phyloP scores from a whole-genome alignment of 2,329 filamentous ascomycete genomes.

The Annulohypoxylon truncatum region DNA sequence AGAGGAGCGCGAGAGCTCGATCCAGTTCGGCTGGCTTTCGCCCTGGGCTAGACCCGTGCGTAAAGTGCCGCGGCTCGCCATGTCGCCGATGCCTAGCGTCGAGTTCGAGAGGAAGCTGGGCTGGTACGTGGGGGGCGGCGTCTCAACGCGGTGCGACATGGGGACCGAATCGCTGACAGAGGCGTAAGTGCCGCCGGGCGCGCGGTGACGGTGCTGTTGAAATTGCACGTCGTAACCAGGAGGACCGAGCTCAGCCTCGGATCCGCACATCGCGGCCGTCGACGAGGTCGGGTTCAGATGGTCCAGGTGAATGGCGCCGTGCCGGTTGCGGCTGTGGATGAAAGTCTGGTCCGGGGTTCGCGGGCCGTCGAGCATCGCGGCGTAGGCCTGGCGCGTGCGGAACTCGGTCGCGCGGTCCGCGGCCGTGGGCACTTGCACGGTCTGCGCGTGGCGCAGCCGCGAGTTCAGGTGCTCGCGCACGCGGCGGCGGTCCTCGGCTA shows the following conservation, averaged over 20 bases:
- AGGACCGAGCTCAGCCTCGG: not conserved
- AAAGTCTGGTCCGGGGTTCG: too few relatives aligned
- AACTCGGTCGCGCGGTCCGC: too few relatives aligned
- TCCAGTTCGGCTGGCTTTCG: not conserved
- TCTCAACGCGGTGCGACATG: not conserved
- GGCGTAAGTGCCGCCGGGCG: not conserved
- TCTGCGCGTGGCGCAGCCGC: too few relatives aligned
- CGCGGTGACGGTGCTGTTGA: not conserved
- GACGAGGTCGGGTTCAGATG: not conserved
- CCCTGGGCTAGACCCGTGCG: not conserved
- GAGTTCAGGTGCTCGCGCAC: too few relatives aligned
- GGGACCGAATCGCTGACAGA: too few relatives aligned
- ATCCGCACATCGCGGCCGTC: not conserved
- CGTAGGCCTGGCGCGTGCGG: too few relatives aligned
- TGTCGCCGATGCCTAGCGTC: not conserved
- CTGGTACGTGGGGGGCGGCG: not conserved
- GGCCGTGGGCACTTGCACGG: too few relatives aligned
- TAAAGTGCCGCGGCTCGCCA: too few relatives aligned
- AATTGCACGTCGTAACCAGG: not conserved
- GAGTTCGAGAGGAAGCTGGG: not conserved
- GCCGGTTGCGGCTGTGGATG: not conserved
- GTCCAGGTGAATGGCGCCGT: not conserved
- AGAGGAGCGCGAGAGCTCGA: not conserved
- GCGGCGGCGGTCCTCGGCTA: too few relatives aligned
- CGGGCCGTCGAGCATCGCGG: too few relatives aligned